phyloP scores from a whole-genome alignment of 148 eudicot genomes.

The Diospyros kaki region DNA sequence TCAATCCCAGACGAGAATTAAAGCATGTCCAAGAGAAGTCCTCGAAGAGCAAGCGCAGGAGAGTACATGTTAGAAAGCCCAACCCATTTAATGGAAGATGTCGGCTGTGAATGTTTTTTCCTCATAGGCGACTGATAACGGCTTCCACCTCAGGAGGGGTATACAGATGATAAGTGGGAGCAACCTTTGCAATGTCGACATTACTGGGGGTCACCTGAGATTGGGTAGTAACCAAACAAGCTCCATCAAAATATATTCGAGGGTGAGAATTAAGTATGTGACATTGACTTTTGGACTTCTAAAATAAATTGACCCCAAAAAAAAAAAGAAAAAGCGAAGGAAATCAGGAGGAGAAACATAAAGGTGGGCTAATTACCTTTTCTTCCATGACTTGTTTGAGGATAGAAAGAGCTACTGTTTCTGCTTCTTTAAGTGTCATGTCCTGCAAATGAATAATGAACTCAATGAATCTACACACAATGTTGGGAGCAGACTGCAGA shows the following conservation, averaged over 20 bases:
- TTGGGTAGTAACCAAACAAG: background rate
- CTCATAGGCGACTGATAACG: conserved; percentile 78
- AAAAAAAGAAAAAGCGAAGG: too few relatives aligned
- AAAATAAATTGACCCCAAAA: background rate
- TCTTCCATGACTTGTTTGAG: conserved; percentile 99
- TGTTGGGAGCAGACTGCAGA: background rate
- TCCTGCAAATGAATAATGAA: conserved; percentile 44
- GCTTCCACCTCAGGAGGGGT: conserved; percentile 91
- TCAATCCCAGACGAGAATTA: background rate
- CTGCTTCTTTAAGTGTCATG: conserved; percentile 81
- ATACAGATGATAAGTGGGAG: conserved; percentile 90
- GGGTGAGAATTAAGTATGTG: background rate
- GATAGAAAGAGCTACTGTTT: conserved; percentile 90
- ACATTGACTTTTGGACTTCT: background rate
- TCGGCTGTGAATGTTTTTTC: conserved; percentile 1
- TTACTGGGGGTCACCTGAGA: conserved; percentile 93
- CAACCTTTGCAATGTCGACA: conserved; percentile 94
- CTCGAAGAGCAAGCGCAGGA: conserved; percentile 2
- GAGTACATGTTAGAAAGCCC: background rate
- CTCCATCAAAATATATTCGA: background rate
- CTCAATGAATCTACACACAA: background rate
- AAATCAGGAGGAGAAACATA: too few relatives aligned
- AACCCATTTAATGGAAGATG: background rate
- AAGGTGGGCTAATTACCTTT: conserved; percentile 44
- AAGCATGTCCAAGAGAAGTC: conserved; percentile 10